Evolutionary conservation across 1,284 basidiomycete genomes (phyloP).

Genomic region (Tetrapyrgos nigripes): DNA sequence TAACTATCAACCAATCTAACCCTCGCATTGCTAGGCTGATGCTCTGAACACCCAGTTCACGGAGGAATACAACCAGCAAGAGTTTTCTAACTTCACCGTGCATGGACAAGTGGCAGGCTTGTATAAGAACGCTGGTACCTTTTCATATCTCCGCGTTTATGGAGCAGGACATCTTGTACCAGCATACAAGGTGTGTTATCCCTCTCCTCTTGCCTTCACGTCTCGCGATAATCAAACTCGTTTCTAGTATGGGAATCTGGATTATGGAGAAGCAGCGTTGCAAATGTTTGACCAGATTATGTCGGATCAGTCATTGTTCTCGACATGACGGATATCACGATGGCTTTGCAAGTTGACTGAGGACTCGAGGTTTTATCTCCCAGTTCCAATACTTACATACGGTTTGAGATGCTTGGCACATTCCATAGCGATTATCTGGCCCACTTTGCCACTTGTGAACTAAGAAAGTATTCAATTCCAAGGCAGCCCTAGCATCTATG

Average conservation of each 20-base stretch:
- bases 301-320: slow-evolving; percentile 33
- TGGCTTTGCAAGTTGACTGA: too few species aligned
- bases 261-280: slow-evolving; percentile 40
- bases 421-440: slow-evolving; percentile 72
- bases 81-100: slow-evolving; percentile 57
- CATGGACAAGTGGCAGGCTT: slow-evolving; percentile 54
- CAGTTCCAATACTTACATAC: slow-evolving; percentile 73
- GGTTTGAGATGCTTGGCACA: slow-evolving; percentile 79
- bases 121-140: slow-evolving; percentile 66
- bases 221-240: background rate
- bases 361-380: slow-evolving; percentile 85
- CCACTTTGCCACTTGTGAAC: slow-evolving; percentile 76
- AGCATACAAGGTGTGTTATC: slow-evolving; percentile 49
- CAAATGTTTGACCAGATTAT: slow-evolving; percentile 48
- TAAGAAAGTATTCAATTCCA: slow-evolving; percentile 30
- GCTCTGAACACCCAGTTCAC: slow-evolving; percentile 49
- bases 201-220: background rate
- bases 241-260: slow-evolving; percentile 32
- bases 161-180: slow-evolving; percentile 61
- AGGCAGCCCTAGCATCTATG: background rate
- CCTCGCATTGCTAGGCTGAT: slow-evolving; percentile 45
- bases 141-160: slow-evolving; percentile 63
- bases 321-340: too few species aligned
- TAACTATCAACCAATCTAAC: background rate
- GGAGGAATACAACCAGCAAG: slow-evolving; percentile 41